Percentiles rank a stretch among this genome's conserved stretches.
Evolutionary conservation across 78 protist genomes (phyloP).

Genomic region (Dictyostelium citrinum): DNA sequence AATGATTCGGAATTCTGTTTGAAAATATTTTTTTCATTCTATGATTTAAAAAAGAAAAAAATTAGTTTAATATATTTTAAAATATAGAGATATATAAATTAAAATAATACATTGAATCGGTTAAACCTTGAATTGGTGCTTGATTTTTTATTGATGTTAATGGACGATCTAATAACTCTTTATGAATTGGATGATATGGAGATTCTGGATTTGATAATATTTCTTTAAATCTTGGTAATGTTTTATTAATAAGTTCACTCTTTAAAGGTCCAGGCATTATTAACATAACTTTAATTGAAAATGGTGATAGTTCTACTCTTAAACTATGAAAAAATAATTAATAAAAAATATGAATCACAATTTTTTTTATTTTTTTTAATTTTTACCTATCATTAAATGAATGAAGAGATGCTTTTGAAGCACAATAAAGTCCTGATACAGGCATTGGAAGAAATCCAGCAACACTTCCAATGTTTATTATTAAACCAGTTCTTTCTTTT

Average conservation of each 20-base stretch:
- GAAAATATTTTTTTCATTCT: neutral
- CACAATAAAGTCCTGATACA: constrained; percentile 15
- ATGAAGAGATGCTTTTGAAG: constrained; percentile 45
- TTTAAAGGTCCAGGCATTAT: constrained; percentile 42
- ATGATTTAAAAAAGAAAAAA: neutral
- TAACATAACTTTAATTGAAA: neutral
- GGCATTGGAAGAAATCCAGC: constrained; percentile 20
- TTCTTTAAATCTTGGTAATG: neutral
- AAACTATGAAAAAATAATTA: neutral
- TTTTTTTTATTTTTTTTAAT: no score
- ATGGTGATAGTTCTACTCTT: constrained; percentile 54
- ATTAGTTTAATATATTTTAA: no score
- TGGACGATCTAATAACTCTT: neutral
- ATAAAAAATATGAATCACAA: neutral
- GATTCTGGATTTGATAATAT: neutral
- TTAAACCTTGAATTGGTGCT: neutral
- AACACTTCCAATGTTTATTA: constrained; percentile 17
- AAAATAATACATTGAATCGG: neutral
- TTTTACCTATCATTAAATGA: constrained; percentile 9
- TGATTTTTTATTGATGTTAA: neutral
- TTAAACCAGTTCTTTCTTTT: neutral
- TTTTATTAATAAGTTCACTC: constrained; percentile 19
- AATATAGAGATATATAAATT: neutral
- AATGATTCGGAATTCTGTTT: neutral
- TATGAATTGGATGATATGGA: neutral